These are phyloP conservation scores for Lepidium campestre DNA, from an alignment of 441 rosid genomes.

Conservation along the genomic window DNA sequence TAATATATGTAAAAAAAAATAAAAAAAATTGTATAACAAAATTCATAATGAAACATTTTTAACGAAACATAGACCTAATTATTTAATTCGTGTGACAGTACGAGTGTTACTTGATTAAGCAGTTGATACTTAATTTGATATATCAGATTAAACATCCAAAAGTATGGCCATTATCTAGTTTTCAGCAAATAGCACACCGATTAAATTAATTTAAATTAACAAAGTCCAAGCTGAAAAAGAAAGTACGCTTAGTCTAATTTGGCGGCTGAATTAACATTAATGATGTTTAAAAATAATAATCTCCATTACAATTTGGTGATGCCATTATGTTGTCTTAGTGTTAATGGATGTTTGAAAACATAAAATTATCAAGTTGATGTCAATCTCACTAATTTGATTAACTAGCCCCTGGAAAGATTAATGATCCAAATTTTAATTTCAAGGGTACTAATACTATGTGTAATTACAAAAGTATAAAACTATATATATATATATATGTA, in stretches of 20 bases:
- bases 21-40: background rate
- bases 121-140: background rate
- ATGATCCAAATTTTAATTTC: background rate
- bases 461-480: too few relatives aligned
- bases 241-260: background rate
- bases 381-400: background rate
- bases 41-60: background rate
- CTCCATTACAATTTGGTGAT: background rate
- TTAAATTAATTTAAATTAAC: background rate
- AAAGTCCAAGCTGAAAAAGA: background rate
- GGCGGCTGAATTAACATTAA: constrained; percentile 23
- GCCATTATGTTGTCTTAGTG: background rate
- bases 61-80: background rate
- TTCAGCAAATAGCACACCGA: background rate
- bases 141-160: too few relatives aligned
- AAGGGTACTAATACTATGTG: too few relatives aligned
- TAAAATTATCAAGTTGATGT: background rate
- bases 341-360: background rate
- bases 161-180: background rate
- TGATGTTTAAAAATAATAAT: background rate
- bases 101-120: background rate
- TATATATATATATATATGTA: too few relatives aligned
- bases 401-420: background rate
- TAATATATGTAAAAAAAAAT: background rate
- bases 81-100: background rate